These are phyloP conservation scores for Triangularia setosa DNA, from an alignment of 2,329 filamentous ascomycete species.

Conservation along the genomic window DNA sequence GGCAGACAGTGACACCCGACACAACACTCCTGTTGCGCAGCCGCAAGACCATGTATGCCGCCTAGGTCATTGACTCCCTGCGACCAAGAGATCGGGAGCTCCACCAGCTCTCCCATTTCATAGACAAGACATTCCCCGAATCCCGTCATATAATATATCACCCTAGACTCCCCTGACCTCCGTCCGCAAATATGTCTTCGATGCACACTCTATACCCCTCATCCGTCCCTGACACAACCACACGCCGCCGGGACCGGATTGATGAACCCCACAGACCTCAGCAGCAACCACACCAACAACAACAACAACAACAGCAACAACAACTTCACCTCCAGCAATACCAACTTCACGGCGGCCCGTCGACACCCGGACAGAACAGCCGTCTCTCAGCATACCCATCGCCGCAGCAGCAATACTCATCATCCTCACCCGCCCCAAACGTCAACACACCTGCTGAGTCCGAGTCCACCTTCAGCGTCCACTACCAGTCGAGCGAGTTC, in stretches of 20 bases:
- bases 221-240: conserved; percentile 23
- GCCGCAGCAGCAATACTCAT: conserved; percentile 37
- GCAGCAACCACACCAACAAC: conserved; percentile 10
- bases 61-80: conserved; percentile 16
- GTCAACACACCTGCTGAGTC: conserved; percentile 49
- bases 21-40: conserved; percentile 7
- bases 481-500: conserved; percentile 49
- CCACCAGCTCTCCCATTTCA: conserved; percentile 10
- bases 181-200: conserved; percentile 30
- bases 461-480: conserved; percentile 40
- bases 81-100: conserved; percentile 12
- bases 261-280: conserved; percentile 23
- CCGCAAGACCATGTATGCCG: conserved; percentile 21
- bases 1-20: neutral
- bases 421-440: conserved; percentile 37
- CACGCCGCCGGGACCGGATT: conserved; percentile 21
- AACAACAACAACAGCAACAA: neutral
- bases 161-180: conserved; percentile 11
- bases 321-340: neutral
- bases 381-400: conserved; percentile 42
- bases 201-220: conserved; percentile 28
- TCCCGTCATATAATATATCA: conserved; percentile 19
- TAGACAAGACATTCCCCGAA: neutral
- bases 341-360: conserved; percentile 25
- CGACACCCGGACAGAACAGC: conserved; percentile 34